phyloP scores from a whole-genome alignment of 2,329 filamentous ascomycete genomes.

The Botrytis sinoallii region DNA sequence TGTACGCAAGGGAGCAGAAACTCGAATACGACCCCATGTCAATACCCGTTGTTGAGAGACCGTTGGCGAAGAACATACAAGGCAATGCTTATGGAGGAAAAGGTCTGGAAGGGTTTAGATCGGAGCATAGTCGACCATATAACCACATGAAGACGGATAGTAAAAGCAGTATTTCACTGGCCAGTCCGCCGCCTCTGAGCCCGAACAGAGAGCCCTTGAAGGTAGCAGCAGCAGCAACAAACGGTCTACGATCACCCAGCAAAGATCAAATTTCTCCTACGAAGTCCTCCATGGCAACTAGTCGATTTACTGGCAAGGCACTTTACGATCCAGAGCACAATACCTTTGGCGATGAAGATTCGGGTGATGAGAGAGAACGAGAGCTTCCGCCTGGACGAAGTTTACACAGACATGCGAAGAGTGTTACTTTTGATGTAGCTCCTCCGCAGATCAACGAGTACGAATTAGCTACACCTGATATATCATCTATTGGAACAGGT shows the following conservation, averaged over 20 bases:
- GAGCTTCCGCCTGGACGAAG: slow-evolving; percentile 62
- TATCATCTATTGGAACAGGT: slow-evolving; percentile 85
- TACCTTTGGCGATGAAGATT: slow-evolving; percentile 66
- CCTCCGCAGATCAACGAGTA: slow-evolving; percentile 97
- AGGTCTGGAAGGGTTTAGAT: slow-evolving; percentile 52
- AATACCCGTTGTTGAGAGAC: slow-evolving; percentile 75
- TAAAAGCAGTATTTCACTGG: slow-evolving; percentile 56
- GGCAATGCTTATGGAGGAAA: slow-evolving; percentile 65
- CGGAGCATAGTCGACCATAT: slow-evolving; percentile 43
- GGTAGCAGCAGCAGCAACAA: slow-evolving; percentile 27
- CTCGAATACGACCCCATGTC: slow-evolving; percentile 86
- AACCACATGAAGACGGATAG: slow-evolving; percentile 55
- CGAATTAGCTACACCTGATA: slow-evolving; percentile 93
- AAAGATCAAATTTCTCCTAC: slow-evolving; percentile 74
- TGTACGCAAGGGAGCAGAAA: slow-evolving; percentile 89
- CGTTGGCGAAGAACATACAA: slow-evolving; percentile 70
- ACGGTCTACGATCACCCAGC: slow-evolving; percentile 50
- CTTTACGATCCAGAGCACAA: slow-evolving; percentile 67
- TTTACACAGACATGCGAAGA: slow-evolving; percentile 85
- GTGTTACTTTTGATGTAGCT: slow-evolving; percentile 92
- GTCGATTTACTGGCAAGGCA: slow-evolving; percentile 56
- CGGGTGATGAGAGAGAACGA: slow-evolving; percentile 54
- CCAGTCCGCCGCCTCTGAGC: slow-evolving; percentile 44
- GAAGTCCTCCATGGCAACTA: slow-evolving; percentile 80
- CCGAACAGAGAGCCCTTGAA: slow-evolving; percentile 43